phyloP scores from a whole-genome alignment of 495 filamentous ascomycete species.

The Delitschia confertaspora region DNA sequence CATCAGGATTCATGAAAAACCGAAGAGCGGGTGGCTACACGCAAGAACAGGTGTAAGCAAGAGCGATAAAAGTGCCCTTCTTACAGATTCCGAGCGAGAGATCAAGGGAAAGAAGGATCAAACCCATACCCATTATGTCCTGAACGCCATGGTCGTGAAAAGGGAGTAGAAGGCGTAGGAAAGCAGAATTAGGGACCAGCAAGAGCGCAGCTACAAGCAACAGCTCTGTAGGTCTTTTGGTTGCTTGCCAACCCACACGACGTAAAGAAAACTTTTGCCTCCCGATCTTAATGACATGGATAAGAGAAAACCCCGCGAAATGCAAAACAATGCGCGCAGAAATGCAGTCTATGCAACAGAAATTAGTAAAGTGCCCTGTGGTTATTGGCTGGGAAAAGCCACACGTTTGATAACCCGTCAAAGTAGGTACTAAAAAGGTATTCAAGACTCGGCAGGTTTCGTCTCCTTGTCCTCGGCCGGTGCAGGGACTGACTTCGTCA shows the following conservation, averaged over 20 bases:
- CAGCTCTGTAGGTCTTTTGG: slow-evolving; percentile 2
- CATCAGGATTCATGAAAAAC: background rate
- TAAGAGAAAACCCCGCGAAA: slow-evolving; percentile 23
- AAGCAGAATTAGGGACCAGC: background rate
- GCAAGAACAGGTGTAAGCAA: background rate
- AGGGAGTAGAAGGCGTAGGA: background rate
- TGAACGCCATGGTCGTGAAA: background rate
- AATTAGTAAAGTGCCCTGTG: slow-evolving; percentile 28
- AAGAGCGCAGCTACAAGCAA: background rate
- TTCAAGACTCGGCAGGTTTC: slow-evolving; percentile 26
- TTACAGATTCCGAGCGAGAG: background rate
- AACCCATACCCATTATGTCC: background rate
- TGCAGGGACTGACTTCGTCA: slow-evolving; percentile 46
- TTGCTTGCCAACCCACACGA: slow-evolving; percentile 4
- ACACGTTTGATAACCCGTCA: slow-evolving; percentile 20
- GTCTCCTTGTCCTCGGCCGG: slow-evolving; percentile 31
- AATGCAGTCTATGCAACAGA: slow-evolving; percentile 29
- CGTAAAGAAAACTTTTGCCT: slow-evolving; percentile 18
- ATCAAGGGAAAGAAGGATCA: background rate
- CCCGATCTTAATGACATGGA: slow-evolving; percentile 14
- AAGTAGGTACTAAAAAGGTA: slow-evolving; percentile 5
- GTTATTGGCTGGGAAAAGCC: slow-evolving; percentile 10
- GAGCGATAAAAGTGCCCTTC: background rate
- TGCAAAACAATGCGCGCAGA: slow-evolving; percentile 27
- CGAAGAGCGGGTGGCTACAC: background rate